A percentile compares a stretch with the other conserved stretches of the same genome.
Evolutionary conservation across 2,329 filamentous ascomycete species (phyloP).

Genomic region (Gyromitra esculenta): DNA sequence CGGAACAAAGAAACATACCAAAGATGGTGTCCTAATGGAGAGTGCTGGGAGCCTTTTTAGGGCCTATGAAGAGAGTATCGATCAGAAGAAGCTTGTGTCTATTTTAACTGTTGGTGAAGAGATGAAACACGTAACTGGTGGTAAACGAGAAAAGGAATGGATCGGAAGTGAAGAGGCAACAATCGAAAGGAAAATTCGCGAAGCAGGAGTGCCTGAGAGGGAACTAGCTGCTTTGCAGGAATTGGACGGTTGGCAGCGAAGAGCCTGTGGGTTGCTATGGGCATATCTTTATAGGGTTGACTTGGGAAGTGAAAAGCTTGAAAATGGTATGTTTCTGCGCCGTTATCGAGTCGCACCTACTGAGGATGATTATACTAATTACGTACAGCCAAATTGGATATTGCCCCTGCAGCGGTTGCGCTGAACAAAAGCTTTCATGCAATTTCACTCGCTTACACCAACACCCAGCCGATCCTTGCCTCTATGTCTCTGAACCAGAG

Average conservation of each 20-base stretch:
- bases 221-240: slow-evolving; percentile 68
- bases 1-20: slow-evolving; percentile 89
- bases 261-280: slow-evolving; percentile 90
- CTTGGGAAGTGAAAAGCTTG: slow-evolving; percentile 72
- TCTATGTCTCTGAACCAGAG: slow-evolving; percentile 85
- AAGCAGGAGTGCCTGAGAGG: slow-evolving; percentile 55
- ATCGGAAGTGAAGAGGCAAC: slow-evolving; percentile 56
- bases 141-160: slow-evolving; percentile 56
- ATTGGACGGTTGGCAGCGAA: slow-evolving; percentile 76
- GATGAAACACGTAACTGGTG: slow-evolving; percentile 75
- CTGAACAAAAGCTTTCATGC: slow-evolving; percentile 87
- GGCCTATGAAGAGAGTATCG: slow-evolving; percentile 86
- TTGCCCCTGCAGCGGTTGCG: slow-evolving; percentile 84
- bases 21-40: slow-evolving; percentile 90
- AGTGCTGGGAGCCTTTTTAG: slow-evolving; percentile 95
- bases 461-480: slow-evolving; percentile 80
- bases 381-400: slow-evolving; percentile 77
- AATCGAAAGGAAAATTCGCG: slow-evolving; percentile 56
- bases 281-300: slow-evolving; percentile 91
- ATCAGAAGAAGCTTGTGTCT: slow-evolving; percentile 79
- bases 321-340: slow-evolving; percentile 53
- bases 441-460: slow-evolving; percentile 87
- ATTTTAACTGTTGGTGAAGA: slow-evolving; percentile 88
- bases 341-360: neutral
- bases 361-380: slow-evolving; percentile 50